A percentile compares a stretch with the other conserved stretches of the same genome.
Evolutionary conservation across 2,329 filamentous ascomycete species (phyloP).

Genomic region (Apiospora rasikravindrae): DNA sequence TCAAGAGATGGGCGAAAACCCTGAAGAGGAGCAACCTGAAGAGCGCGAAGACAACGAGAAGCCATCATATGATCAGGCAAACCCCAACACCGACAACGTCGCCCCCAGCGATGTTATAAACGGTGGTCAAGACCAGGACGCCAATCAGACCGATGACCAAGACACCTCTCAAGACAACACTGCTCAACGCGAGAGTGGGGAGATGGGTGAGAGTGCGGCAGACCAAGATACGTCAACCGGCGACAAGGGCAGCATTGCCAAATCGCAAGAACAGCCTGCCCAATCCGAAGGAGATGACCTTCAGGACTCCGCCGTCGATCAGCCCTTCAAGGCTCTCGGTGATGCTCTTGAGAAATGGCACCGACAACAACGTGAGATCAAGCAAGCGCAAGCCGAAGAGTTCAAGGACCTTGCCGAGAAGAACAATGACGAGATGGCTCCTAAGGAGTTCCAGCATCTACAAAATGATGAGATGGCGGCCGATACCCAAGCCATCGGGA

Average conservation of each 20-base stretch:
- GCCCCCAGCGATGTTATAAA: slow-evolving; percentile 68
- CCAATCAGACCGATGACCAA: slow-evolving; percentile 66
- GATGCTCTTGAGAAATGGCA: slow-evolving; percentile 95
- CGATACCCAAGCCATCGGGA: slow-evolving; percentile 91
- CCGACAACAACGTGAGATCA: slow-evolving; percentile 83
- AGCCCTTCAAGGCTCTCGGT: slow-evolving; percentile 93
- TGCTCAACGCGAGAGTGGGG: slow-evolving; percentile 69
- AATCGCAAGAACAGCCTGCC: slow-evolving; percentile 49
- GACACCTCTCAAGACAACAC: slow-evolving; percentile 64
- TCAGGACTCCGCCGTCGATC: slow-evolving; percentile 53
- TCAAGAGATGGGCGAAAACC: slow-evolving; percentile 39
- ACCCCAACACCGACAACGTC: slow-evolving; percentile 64
- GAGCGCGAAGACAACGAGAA: slow-evolving; percentile 39
- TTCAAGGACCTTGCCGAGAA: slow-evolving; percentile 57
- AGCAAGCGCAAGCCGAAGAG: slow-evolving; percentile 62
- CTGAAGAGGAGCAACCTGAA: slow-evolving; percentile 36
- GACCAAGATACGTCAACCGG: slow-evolving; percentile 67
- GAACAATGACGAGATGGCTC: slow-evolving; percentile 56
- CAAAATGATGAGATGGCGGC: slow-evolving; percentile 79
- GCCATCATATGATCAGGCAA: slow-evolving; percentile 48
- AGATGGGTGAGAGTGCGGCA: slow-evolving; percentile 67
- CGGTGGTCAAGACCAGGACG: slow-evolving; percentile 68
- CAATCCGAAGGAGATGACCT: slow-evolving; percentile 49
- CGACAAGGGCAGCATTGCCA: slow-evolving; percentile 63
- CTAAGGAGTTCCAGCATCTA: slow-evolving; percentile 93